phyloP scores from a whole-genome alignment of 805 yeast genomes.

The Candida cerambycidarum region DNA sequence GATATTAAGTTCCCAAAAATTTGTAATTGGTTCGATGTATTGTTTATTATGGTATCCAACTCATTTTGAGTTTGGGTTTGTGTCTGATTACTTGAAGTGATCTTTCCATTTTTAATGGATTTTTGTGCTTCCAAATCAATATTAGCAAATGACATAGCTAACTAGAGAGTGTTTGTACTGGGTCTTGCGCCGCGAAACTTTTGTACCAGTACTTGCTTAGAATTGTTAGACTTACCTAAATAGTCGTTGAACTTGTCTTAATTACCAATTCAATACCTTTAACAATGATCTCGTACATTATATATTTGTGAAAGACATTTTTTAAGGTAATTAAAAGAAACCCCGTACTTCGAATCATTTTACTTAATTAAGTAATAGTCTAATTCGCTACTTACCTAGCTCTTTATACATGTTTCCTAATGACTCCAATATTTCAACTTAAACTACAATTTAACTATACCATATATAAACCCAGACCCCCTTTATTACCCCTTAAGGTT shows the following conservation, averaged over 20 bases:
- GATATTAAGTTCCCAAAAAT: constrained; percentile 51
- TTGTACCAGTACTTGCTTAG: too few relatives aligned
- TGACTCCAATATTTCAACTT: not conserved
- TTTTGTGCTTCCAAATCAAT: constrained; percentile 51
- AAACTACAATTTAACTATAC: not conserved
- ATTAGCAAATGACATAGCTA: constrained; percentile 55
- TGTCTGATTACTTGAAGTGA: constrained; percentile 3
- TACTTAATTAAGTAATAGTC: too few relatives aligned
- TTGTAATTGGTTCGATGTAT: constrained; percentile 42
- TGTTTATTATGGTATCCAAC: constrained; percentile 31
- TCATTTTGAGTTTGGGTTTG: constrained; percentile 20
- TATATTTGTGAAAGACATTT: too few relatives aligned
- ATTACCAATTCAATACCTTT: too few relatives aligned
- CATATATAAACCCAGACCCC: not conserved
- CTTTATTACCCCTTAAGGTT: not conserved
- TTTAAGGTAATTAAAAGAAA: too few relatives aligned
- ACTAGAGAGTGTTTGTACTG: not conserved
- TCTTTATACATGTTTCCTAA: not conserved
- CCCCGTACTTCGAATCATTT: too few relatives aligned
- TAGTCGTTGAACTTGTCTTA: too few relatives aligned
- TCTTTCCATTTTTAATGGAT: constrained; percentile 10
- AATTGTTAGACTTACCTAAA: too few relatives aligned
- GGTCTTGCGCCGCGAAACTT: too few relatives aligned
- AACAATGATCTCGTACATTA: too few relatives aligned
- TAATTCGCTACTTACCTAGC: not conserved